Conservation (phyloP, 2,329 filamentous ascomycete genomes). For the Fusarium haematococcum region DNA sequence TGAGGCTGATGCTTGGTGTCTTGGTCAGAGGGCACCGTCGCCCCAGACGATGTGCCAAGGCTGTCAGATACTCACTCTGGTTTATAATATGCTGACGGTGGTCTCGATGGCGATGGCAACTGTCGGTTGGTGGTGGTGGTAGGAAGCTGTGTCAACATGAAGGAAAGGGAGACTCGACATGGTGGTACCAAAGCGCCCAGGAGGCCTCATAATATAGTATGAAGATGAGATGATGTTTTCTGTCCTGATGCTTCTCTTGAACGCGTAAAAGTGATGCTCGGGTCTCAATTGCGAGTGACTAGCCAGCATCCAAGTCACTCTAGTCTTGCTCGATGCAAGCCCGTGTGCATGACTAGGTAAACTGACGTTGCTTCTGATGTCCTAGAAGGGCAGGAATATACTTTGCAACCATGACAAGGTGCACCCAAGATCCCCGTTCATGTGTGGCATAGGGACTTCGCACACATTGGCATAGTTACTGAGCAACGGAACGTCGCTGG, state of each 20-base stretch:
- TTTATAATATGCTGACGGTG: not conserved
- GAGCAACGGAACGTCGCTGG: not conserved
- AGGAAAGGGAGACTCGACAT: not conserved
- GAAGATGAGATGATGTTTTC: not conserved
- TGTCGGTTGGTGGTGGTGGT: not conserved
- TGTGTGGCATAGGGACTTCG: not conserved
- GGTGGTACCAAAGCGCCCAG: not conserved
- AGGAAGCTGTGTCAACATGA: too few relatives aligned
- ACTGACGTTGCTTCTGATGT: not conserved
- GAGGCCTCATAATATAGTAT: not conserved
- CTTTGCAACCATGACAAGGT: not conserved
- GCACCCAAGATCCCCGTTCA: not conserved
- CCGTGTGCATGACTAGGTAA: not conserved
- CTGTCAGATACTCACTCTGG: not conserved
- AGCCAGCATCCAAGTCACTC: not conserved
- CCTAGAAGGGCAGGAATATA: not conserved
- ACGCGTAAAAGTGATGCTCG: not conserved
- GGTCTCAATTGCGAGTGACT: not conserved
- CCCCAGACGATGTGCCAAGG: not conserved
- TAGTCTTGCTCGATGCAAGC: not conserved
- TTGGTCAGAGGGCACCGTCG: not conserved
- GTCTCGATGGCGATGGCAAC: not conserved
- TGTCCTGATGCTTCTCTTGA: not conserved
- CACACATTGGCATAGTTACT: not conserved
- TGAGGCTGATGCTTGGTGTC: not conserved